Evolutionary conservation across 139 green algal genomes (phyloP), one percentile per base, ranked within the genome.

Genomic region (Coccomyxa sp.): DNA sequence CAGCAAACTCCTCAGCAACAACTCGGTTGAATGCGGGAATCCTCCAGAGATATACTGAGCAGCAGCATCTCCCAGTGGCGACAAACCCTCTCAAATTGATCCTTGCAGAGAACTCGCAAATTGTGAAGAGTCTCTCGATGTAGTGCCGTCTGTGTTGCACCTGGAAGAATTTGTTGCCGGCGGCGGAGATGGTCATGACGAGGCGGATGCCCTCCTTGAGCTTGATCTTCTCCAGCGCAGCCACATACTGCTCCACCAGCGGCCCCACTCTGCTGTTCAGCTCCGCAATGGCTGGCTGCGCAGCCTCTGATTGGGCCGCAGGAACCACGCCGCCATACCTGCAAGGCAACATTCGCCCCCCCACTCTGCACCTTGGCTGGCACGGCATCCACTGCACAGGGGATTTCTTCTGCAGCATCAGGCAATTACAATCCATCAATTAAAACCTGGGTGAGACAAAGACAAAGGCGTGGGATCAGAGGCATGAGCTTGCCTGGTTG

Each of bases 161-260:
- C 82, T 88, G 85, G 21, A 88, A 81, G 88, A 97, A 97, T 80
- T 94, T 92, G 90, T 98, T 98, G 80, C 93, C 95, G 31, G 90
- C 90, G n/a, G 90, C 88, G 13, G 85, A 92, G 17, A 95, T 83
- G 57, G 79, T 77, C 92, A 98, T 95, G 71, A 88, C 91, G 25
- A 94, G 67, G 10, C 81, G 81, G 75, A 95, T 90, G 86, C 87
- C 94, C 13, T 94, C 92, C 31, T 86, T 85, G 32, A 97, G 82
- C 89, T 93, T 93, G 74, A 92, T 90, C n/a, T 86, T 87, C 86
- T 97, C 94, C 91, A 97, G 90, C 1, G 87, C 86, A 13, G 86
- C 80, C 0, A 97, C 57, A 87, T 98, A 98, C 80, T 94, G 74
- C 68, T 89, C 79, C 58, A 96, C 90, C 84, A 95, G 85, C 10